phyloP scores from a whole-genome alignment of 2,329 filamentous ascomycete genomes.

The Xylariaceae sp. region DNA sequence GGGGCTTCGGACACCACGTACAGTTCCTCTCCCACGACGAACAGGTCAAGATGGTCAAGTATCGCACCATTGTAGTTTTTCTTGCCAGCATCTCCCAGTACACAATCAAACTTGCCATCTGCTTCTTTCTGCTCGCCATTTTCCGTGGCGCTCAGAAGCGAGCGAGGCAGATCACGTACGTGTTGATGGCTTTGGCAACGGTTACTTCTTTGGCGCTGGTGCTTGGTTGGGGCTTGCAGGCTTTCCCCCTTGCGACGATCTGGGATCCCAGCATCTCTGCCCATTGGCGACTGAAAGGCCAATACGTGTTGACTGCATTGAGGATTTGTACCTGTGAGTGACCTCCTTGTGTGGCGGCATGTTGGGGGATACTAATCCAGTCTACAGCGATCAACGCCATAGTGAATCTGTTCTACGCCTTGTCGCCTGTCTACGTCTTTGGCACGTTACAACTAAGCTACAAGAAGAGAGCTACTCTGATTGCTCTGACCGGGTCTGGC shows the following conservation, averaged over 20 bases:
- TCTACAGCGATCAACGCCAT: neutral
- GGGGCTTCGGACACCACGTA: neutral
- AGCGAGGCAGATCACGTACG: neutral
- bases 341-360: no score
- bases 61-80: neutral
- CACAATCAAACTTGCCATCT: neutral
- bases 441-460: neutral
- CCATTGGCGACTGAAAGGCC: no score
- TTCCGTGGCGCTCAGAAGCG: neutral
- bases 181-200: neutral
- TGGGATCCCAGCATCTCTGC: neutral
- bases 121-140: neutral
- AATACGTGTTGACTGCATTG: no score
- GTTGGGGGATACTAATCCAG: no score
- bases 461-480: neutral
- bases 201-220: neutral
- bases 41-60: neutral
- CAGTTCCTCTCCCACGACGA: neutral
- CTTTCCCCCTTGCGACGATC: neutral
- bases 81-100: neutral
- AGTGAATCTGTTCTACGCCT: neutral
- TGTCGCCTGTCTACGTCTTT: neutral
- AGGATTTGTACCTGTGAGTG: no score
- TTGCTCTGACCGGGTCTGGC: neutral
- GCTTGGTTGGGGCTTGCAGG: neutral